phyloP scores from a whole-genome alignment of 2,329 filamentous ascomycete species.

The Pseudocercospora macadamiae region DNA sequence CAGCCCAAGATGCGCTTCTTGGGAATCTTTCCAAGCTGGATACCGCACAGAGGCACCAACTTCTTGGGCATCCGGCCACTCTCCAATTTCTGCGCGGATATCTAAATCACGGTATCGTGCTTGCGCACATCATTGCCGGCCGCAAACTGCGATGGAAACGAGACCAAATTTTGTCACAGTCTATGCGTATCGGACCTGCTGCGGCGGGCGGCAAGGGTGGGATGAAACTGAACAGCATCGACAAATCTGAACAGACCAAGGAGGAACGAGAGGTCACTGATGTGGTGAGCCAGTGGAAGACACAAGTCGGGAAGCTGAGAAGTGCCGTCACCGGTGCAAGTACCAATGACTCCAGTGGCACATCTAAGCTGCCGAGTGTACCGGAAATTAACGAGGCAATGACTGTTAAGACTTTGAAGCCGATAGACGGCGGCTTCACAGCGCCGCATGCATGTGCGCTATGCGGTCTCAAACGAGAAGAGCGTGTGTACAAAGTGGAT shows the following conservation, averaged over 20 bases:
- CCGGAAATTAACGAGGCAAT: constrained; percentile 74
- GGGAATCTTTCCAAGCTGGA: constrained; percentile 58
- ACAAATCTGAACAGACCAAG: constrained; percentile 76
- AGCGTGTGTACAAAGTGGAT: constrained; percentile 77
- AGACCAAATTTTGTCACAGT: constrained; percentile 79
- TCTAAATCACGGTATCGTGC: constrained; percentile 65
- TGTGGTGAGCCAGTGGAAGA: constrained; percentile 73
- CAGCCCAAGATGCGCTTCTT: constrained; percentile 67
- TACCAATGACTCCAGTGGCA: constrained; percentile 39
- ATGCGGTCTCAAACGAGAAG: constrained; percentile 86
- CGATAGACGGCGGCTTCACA: constrained; percentile 67
- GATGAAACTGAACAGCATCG: constrained; percentile 89
- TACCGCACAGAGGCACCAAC: constrained; percentile 61
- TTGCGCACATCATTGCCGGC: constrained; percentile 80
- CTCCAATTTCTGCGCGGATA: constrained; percentile 67
- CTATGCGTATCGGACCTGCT: constrained; percentile 81
- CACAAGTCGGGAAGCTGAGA: constrained; percentile 73
- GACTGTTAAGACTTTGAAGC: constrained; percentile 65
- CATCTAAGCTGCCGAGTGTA: constrained; percentile 46
- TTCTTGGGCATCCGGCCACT: constrained; percentile 63
- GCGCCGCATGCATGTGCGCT: constrained; percentile 77
- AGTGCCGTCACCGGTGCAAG: constrained; percentile 70
- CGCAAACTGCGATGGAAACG: constrained; percentile 88
- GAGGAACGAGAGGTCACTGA: constrained; percentile 86
- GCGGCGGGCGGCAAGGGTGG: constrained; percentile 71